Evolutionary conservation across 306 rosid genomes (phyloP), one percentile per base, ranked within the genome.

Genomic region (Heteromeles arbutifolia): DNA sequence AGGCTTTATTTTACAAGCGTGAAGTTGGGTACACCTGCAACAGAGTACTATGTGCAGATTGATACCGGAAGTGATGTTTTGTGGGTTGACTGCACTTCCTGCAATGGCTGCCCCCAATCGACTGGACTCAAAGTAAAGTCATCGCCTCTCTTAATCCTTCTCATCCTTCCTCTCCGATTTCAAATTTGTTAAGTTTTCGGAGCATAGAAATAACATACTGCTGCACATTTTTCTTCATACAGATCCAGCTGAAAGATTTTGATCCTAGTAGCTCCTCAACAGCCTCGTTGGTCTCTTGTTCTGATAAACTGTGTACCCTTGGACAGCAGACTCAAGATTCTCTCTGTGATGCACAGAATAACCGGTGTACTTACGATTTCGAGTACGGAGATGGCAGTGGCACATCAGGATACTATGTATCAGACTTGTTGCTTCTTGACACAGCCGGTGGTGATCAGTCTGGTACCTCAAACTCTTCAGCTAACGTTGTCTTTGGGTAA

Each of bases 371-470:
- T 22, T 95, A 92, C 84, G 76, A 78, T 37, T 95, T 95, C 82
- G 93, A 95, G 76, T 95, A 95, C 54, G 99, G 99, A 69, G 99
- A 95, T 83, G 99, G 99, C 3, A 95, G 99, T 73, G 99, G 97
- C 48, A 87, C 99, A 44, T 86, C 96, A 3, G 99, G 99, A 72
- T 95, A 89, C 83, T 92, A 90, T 14, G 92, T 95, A 58, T 84
- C 87, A 0, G 99, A 95, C 78, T 72, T 87, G 86, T 77, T 95
- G 84, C 91, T 85, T 79, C 84, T 95, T 8, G 78, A 86, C 50
- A 72, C 87, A 84, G 68, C 44, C 44, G 44, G 44, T 1, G 86
- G 88, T 71, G 12, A 41, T 41, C 44, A 41, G 44, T 64, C 97
- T 8, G 32, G 84, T 74, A 76, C 79, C 52, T 73, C 88, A 24